A percentile compares a stretch with the other conserved stretches of the same genome.
These are phyloP conservation scores for Xylariaceae sp. DNA, from an alignment of 2,329 filamentous ascomycete genomes.

Conservation along the genomic window DNA sequence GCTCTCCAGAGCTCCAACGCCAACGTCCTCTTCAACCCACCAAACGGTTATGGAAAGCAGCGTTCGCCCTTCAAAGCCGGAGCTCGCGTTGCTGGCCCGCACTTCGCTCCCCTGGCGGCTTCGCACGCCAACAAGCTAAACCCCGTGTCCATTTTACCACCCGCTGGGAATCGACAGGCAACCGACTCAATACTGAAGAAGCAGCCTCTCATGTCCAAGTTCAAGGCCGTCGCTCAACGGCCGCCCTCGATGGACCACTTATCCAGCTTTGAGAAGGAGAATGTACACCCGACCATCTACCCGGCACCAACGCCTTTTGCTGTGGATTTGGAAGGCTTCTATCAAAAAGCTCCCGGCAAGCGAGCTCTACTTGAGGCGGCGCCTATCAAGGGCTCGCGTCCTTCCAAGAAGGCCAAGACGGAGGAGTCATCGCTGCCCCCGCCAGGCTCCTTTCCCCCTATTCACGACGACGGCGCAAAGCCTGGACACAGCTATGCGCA, in stretches of 20 bases:
- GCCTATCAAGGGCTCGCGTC: slow-evolving; percentile 60
- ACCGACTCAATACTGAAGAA: slow-evolving; percentile 68
- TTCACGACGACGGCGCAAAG: slow-evolving; percentile 82
- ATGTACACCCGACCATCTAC: slow-evolving; percentile 43
- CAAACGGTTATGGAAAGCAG: slow-evolving; percentile 41
- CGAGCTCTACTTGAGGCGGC: slow-evolving; percentile 65
- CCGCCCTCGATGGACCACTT: slow-evolving; percentile 38
- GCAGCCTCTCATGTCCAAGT: slow-evolving; percentile 48
- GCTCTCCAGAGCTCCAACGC: slow-evolving; percentile 44
- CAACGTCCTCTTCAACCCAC: slow-evolving; percentile 62
- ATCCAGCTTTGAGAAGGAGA: slow-evolving; percentile 46
- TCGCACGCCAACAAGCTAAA: slow-evolving; percentile 54
- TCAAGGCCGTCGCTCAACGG: slow-evolving; percentile 50
- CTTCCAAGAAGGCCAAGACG: slow-evolving; percentile 59
- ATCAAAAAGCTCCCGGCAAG: slow-evolving; percentile 46
- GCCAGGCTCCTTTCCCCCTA: slow-evolving; percentile 69
- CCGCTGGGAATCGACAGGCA: slow-evolving; percentile 41
- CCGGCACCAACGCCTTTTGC: slow-evolving; percentile 39
- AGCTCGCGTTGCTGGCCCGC: slow-evolving; percentile 48
- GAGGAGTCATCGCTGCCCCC: slow-evolving; percentile 56
- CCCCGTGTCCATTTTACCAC: slow-evolving; percentile 60
- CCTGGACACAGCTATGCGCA: slow-evolving; percentile 90
- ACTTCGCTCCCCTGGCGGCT: slow-evolving; percentile 49
- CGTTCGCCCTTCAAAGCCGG: slow-evolving; percentile 64
- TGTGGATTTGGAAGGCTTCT: slow-evolving; percentile 44